phyloP scores from a whole-genome alignment of 2,329 filamentous ascomycete genomes.

The Cytospora chrysosperma region DNA sequence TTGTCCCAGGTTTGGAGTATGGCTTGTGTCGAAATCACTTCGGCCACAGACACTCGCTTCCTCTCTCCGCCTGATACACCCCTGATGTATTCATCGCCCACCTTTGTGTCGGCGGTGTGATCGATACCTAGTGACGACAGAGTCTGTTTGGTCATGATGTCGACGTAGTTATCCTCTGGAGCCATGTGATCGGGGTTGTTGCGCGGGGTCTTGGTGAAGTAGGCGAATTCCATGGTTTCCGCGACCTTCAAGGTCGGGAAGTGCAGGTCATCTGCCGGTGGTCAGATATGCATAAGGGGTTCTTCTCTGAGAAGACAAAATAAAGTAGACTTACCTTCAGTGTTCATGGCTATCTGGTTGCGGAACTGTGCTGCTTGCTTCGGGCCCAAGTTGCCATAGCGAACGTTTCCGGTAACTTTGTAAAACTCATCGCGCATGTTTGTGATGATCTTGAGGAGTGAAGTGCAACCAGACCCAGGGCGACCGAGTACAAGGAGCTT shows the following conservation, averaged over 20 bases:
- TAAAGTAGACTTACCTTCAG: constrained; percentile 27
- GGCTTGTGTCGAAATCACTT: neutral
- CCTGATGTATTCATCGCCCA: constrained; percentile 52
- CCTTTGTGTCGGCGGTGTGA: constrained; percentile 29
- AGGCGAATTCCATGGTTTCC: constrained; percentile 65
- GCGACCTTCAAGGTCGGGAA: constrained; percentile 68
- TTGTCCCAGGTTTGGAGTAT: constrained; percentile 61
- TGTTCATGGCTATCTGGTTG: constrained; percentile 35
- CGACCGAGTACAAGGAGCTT: constrained; percentile 34
- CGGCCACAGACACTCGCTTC: constrained; percentile 28
- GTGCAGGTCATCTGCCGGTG: constrained; percentile 57
- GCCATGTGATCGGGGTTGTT: neutral
- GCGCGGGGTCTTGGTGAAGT: neutral
- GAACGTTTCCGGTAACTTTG: constrained; percentile 30
- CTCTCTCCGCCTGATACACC: constrained; percentile 59
- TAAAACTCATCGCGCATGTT: constrained; percentile 33
- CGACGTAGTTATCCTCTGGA: neutral
- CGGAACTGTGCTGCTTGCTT: constrained; percentile 29
- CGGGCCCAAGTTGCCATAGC: constrained; percentile 31
- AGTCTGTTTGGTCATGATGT: neutral
- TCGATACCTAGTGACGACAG: constrained; percentile 17
- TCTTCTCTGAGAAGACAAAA: no score
- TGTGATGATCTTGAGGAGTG: constrained; percentile 33
- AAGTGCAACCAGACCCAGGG: constrained; percentile 35
- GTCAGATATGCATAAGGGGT: neutral